Evolutionary conservation across 1,139 yeast genomes (phyloP).

Genomic region (Arxiozyma telluris): DNA sequence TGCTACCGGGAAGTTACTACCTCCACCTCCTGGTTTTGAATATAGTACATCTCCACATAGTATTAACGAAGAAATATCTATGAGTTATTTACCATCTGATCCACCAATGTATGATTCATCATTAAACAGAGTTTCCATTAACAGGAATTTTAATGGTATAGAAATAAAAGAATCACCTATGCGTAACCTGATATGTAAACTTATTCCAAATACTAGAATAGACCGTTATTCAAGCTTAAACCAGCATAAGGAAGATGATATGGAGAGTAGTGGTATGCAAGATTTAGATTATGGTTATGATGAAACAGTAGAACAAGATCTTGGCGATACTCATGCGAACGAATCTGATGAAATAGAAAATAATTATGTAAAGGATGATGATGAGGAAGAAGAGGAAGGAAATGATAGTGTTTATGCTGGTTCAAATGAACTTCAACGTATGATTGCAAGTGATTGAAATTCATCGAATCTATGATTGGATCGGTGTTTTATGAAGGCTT

Average conservation of each 20-base stretch:
- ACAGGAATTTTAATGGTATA: constrained; percentile 9
- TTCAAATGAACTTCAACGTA: constrained; percentile 7
- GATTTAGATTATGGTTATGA: neutral
- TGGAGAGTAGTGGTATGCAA: constrained; percentile 2
- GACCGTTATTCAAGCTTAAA: neutral
- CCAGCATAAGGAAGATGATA: neutral
- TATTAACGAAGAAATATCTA: constrained; percentile 27
- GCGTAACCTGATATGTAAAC: neutral
- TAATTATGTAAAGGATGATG: constrained; percentile 1
- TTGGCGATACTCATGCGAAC: neutral
- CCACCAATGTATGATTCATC: constrained; percentile 30
- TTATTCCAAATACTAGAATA: neutral
- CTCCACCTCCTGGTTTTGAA: constrained; percentile 32
- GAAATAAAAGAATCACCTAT: neutral
- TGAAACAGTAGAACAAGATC: neutral
- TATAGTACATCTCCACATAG: constrained; percentile 24
- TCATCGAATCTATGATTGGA: neutral
- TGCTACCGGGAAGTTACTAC: constrained; percentile 22
- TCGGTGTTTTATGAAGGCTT: no score
- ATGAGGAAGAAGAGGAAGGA: constrained; percentile 3
- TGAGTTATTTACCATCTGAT: constrained; percentile 29
- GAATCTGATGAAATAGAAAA: neutral
- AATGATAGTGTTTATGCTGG: constrained; percentile 3
- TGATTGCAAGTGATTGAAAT: constrained; percentile 6
- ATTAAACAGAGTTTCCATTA: constrained; percentile 4